Evolutionary conservation across 2,329 filamentous ascomycete species (phyloP).

Genomic region (Aspergillaceae sp.): DNA sequence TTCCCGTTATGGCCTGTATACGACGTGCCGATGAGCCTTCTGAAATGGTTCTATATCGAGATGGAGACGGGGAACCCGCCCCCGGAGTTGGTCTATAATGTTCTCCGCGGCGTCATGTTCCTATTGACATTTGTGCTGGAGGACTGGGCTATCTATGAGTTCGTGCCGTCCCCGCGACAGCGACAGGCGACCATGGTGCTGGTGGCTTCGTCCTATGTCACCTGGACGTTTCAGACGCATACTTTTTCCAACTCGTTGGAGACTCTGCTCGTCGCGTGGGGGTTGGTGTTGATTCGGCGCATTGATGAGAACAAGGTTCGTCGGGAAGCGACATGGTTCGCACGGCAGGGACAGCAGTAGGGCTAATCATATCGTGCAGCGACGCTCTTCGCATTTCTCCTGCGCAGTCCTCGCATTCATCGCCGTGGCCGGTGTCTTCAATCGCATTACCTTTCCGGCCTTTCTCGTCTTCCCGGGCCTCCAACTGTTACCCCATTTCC

Average conservation of each 20-base stretch:
- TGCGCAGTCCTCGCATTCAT: conserved; percentile 73
- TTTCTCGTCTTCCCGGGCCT: conserved; percentile 79
- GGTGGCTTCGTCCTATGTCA: conserved; percentile 93
- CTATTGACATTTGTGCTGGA: conserved; percentile 89
- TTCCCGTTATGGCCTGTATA: conserved; percentile 96
- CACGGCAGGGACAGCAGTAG: background rate
- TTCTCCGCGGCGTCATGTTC: conserved; percentile 84
- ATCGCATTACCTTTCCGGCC: conserved; percentile 93
- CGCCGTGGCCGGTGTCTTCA: conserved; percentile 80
- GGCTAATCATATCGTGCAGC: conserved; percentile 38
- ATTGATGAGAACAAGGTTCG: conserved; percentile 68
- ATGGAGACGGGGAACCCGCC: conserved; percentile 65
- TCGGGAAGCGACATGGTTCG: conserved; percentile 1
- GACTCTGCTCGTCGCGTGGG: conserved; percentile 87
- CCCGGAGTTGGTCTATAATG: conserved; percentile 83
- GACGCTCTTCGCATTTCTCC: conserved; percentile 66
- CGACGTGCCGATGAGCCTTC: conserved; percentile 81
- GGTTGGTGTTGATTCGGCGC: conserved; percentile 79
- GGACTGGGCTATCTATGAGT: conserved; percentile 93
- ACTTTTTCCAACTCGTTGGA: conserved; percentile 98
- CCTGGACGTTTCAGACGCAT: conserved; percentile 97
- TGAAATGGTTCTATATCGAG: conserved; percentile 88
- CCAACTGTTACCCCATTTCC: conserved; percentile 75
- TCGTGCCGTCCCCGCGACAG: conserved; percentile 65
- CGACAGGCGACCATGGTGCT: conserved; percentile 69